phyloP scores from a whole-genome alignment of 306 rosid genomes.

The Prunus fruticosa region DNA sequence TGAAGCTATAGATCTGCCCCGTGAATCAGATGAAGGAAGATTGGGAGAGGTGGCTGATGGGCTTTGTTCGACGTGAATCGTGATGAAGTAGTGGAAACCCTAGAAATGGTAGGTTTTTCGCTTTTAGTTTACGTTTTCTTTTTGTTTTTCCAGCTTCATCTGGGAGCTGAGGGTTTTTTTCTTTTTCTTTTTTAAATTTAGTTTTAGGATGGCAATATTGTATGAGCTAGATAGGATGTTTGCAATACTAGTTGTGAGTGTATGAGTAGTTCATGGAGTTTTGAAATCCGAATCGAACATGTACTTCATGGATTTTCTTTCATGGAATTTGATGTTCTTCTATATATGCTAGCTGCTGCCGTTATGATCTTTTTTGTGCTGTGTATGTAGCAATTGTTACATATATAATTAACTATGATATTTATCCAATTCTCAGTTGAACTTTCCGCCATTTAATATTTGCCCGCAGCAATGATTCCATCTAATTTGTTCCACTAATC shows the following conservation, averaged over 20 bases:
- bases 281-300: background rate
- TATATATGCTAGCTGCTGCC: too few species aligned
- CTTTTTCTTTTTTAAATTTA: too few species aligned
- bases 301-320: too few species aligned
- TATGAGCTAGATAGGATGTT: slow-evolving; percentile 2
- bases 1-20: background rate
- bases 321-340: too few species aligned
- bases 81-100: slow-evolving; percentile 41
- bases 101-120: slow-evolving; percentile 36
- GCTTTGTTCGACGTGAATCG: background rate
- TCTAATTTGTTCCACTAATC: background rate
- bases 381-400: too few species aligned
- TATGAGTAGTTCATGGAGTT: background rate
- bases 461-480: too few species aligned
- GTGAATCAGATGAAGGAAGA: background rate
- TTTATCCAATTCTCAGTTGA: too few species aligned
- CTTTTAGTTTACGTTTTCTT: background rate
- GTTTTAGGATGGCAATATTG: background rate
- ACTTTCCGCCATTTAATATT: too few species aligned
- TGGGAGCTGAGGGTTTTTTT: background rate
- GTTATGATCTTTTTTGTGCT: too few species aligned
- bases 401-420: too few species aligned
- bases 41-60: background rate
- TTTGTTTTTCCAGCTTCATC: background rate
- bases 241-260: background rate